Conservation (phyloP, 2,329 filamentous ascomycete species). For the Lanzia echinophila region DNA sequence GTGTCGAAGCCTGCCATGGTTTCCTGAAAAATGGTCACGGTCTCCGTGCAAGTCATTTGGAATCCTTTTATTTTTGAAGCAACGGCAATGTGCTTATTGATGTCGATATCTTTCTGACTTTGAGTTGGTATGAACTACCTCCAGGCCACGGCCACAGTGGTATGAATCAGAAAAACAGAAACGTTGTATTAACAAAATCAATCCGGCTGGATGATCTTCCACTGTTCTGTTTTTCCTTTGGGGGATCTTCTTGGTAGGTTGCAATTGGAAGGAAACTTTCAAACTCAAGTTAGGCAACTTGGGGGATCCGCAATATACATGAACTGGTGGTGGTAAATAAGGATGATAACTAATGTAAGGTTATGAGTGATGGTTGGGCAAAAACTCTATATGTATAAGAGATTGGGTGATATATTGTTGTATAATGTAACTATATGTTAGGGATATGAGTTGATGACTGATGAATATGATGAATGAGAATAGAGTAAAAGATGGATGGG, state of each 20-base stretch:
- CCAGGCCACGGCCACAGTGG: constrained; percentile 18
- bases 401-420: neutral
- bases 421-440: neutral
- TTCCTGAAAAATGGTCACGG: constrained; percentile 26
- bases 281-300: constrained; percentile 5
- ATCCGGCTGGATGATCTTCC: constrained; percentile 10
- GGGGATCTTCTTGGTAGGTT: constrained; percentile 2
- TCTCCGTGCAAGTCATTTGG: constrained; percentile 30
- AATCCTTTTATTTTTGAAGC: constrained; percentile 12
- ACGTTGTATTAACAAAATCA: constrained; percentile 9
- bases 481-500: constrained; percentile 14
- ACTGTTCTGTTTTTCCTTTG: neutral
- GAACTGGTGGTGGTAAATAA: neutral
- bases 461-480: constrained; percentile 9
- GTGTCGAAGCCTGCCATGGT: constrained; percentile 28
- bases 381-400: neutral
- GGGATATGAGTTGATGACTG: neutral
- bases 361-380: neutral
- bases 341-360: neutral
- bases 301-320: constrained; percentile 9
- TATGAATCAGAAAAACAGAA: constrained; percentile 6
- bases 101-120: neutral
- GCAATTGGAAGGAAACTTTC: constrained; percentile 8
- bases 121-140: constrained; percentile 10
- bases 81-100: constrained; percentile 10